A percentile compares a stretch with the other conserved stretches of the same genome.
Evolutionary conservation across 2,329 filamentous ascomycete genomes (phyloP).

Genomic region (Fusarium redolens): DNA sequence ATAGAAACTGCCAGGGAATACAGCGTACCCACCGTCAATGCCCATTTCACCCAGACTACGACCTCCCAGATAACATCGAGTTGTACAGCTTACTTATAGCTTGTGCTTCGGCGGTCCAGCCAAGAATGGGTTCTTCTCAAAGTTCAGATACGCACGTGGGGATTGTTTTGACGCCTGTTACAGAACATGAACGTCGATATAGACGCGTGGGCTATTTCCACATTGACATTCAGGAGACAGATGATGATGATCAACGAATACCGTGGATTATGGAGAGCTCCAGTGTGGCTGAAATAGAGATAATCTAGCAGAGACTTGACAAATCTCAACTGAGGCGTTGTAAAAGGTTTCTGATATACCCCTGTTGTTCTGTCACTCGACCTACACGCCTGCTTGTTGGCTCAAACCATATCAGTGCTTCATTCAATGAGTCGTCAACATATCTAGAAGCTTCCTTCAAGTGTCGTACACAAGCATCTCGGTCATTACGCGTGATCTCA

Average conservation of each 20-base stretch:
- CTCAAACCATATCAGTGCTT: constrained; percentile 1
- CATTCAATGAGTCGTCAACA: not conserved
- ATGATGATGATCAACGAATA: not conserved
- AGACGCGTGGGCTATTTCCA: not conserved
- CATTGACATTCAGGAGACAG: not conserved
- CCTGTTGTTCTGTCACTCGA: not conserved
- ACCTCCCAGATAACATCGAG: not conserved
- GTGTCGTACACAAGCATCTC: not conserved
- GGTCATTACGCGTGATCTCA: not conserved
- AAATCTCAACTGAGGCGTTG: not conserved
- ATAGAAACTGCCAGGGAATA: not conserved
- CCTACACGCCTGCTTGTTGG: not conserved
- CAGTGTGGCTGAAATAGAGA: not conserved
- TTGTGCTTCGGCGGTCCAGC: not conserved
- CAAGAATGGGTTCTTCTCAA: not conserved
- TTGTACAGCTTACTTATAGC: not conserved
- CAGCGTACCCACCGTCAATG: not conserved
- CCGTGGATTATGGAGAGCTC: not conserved
- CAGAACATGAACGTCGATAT: not conserved
- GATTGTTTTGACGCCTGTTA: not conserved
- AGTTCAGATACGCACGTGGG: not conserved
- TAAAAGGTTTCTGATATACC: not conserved
- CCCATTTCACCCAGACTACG: not conserved
- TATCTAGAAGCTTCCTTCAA: not conserved
- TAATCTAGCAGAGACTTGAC: not conserved